phyloP scores from a whole-genome alignment of 768 basidiomycete genomes.

The Tylopilus rubrobrunneus region DNA sequence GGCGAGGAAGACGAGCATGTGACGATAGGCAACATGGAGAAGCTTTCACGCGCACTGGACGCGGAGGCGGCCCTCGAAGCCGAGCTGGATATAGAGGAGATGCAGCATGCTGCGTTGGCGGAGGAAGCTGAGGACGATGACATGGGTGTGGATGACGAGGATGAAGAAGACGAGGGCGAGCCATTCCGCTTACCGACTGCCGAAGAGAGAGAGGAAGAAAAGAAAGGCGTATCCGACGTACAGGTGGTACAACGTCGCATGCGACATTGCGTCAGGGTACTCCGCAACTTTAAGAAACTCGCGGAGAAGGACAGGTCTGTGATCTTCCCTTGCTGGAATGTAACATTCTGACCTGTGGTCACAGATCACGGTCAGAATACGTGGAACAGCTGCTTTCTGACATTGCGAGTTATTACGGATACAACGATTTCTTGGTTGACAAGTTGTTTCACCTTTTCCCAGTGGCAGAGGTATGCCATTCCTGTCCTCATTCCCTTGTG shows the following conservation, averaged over 20 bases:
- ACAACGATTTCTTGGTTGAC: constrained; percentile 92
- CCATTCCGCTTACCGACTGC: constrained; percentile 66
- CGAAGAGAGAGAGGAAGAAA: constrained; percentile 71
- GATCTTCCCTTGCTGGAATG: neutral
- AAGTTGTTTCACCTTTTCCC: constrained; percentile 94
- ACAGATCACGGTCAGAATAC: constrained; percentile 86
- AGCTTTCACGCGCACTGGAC: constrained; percentile 74
- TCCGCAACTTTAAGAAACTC: constrained; percentile 67
- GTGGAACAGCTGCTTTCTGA: constrained; percentile 83
- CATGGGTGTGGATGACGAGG: constrained; percentile 36
- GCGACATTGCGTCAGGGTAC: constrained; percentile 67
- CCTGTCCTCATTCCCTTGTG: neutral
- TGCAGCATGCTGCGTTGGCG: constrained; percentile 49
- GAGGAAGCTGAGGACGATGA: constrained; percentile 50
- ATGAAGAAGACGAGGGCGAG: constrained; percentile 34
- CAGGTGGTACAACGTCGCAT: constrained; percentile 76
- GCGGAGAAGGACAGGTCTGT: constrained; percentile 61
- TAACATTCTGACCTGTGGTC: constrained; percentile 2
- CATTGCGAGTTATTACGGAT: constrained; percentile 94
- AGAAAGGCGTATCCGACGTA: constrained; percentile 64
- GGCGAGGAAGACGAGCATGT: constrained; percentile 52
- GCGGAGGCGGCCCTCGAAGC: constrained; percentile 63
- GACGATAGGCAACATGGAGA: constrained; percentile 80
- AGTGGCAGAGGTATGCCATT: constrained; percentile 70
- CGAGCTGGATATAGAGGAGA: constrained; percentile 62